These are phyloP conservation scores for Mycena olivaceomarginata DNA, from an alignment of 768 basidiomycete genomes.

Conservation along the genomic window DNA sequence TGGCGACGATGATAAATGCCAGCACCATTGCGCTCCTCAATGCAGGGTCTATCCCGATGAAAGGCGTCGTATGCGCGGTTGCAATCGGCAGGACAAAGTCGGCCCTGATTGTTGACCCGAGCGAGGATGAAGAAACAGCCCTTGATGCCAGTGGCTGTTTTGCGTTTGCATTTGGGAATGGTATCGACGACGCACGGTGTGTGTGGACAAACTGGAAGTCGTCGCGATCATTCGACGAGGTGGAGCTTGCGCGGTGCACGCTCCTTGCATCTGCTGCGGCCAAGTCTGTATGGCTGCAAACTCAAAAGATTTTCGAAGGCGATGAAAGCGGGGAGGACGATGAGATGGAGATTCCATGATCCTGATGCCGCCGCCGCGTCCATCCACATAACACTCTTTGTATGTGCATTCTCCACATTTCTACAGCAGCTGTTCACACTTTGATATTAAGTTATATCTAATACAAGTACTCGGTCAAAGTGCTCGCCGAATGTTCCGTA, in stretches of 20 bases:
- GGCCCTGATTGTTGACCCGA: conserved; percentile 71
- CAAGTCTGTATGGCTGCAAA: conserved; percentile 62
- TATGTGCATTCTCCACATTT: not conserved
- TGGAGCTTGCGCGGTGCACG: conserved; percentile 62
- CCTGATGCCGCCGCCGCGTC: not conserved
- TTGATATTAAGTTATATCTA: not conserved
- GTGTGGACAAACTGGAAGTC: conserved; percentile 79
- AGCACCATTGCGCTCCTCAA: conserved; percentile 81
- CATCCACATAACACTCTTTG: not conserved
- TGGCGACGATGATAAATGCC: conserved; percentile 84
- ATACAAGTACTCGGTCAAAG: no score
- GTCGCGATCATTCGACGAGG: conserved; percentile 58
- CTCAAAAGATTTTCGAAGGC: conserved; percentile 23
- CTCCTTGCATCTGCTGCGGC: conserved; percentile 65
- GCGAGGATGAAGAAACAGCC: conserved; percentile 60
- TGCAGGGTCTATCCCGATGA: conserved; percentile 83
- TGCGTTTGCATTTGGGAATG: conserved; percentile 74
- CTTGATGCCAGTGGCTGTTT: conserved; percentile 77
- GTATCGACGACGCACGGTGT: conserved; percentile 53
- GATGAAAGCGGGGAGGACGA: conserved; percentile 32
- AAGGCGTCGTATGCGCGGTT: conserved; percentile 83
- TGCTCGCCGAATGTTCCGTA: no score
- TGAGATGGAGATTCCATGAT: conserved; percentile 31
- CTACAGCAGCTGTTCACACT: not conserved
- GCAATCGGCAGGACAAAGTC: conserved; percentile 66